Base-by-base conservation (phyloP, 169 alveolate species). In the Amoebophrya sp. region DNA sequence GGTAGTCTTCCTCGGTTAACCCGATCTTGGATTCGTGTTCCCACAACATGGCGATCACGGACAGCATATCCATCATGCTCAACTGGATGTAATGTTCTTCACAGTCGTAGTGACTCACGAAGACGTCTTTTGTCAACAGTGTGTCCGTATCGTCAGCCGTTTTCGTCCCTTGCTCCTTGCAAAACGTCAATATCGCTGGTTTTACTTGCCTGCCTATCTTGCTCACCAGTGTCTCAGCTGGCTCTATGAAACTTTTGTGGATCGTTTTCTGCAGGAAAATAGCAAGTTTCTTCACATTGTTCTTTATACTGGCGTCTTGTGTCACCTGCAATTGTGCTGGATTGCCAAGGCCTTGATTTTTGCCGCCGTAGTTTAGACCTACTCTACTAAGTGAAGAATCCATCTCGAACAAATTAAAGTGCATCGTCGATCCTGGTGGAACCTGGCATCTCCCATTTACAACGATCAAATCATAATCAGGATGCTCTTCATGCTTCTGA, bases 21-120 rank as follows among this genome's bases (percentile, higher is more conserved):
- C 83, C 83, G 26, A 65, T 65, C 83, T 65, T 65, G 33, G 83
- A 65, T 36, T 65, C 83, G 83, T 65, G 83, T 36, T 65, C 83
- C 26, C 18, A 36, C 33, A 65, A 36, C 26, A 65, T 6, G 3
- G 12, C 3, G 12, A 36, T 65, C 10, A 65, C 83, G n/a, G 2
- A 6, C 12, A 65, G 26, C 83, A 65, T 26, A 26, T 65, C 83
- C 83, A 0, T 6, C 83, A 36, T 65, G 2, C 33, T 29, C 33
- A 65, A 36, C 26, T 65, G 83, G 39, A 65, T 36, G 33, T 6
- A 65, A 36, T 65, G 83, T 36, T 65, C 83, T 0, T 26, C 2
- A 18, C 83, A 12, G 83, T 65, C 83, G 33, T 65, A 65, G 83
- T 65, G 83, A 26, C 83, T 65, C 83, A 18, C 26, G 83, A 65